A percentile compares a stretch with the other conserved stretches of the same genome.
phyloP scores from a whole-genome alignment of 495 filamentous ascomycete genomes.

The Aspergillus bridgeri region DNA sequence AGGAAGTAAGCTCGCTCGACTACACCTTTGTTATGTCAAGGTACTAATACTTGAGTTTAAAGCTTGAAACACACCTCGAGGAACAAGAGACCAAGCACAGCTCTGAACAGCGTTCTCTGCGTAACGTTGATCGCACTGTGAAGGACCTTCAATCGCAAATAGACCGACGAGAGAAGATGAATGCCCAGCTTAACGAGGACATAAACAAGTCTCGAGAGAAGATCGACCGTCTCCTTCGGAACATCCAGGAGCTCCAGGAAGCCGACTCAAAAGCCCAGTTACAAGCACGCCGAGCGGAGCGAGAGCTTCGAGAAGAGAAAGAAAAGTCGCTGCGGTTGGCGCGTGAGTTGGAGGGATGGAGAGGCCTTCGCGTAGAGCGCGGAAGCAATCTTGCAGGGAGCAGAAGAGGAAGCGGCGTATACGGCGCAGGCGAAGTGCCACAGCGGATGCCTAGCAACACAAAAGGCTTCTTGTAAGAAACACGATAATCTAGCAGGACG shows the following conservation, averaged over 20 bases:
- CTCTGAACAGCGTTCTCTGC: conserved; percentile 78
- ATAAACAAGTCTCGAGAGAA: conserved; percentile 81
- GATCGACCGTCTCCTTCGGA: conserved; percentile 78
- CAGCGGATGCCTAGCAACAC: conserved; percentile 49
- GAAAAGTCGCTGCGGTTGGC: conserved; percentile 82
- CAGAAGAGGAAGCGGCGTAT: conserved; percentile 38
- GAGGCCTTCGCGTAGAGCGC: conserved; percentile 65
- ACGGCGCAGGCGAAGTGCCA: conserved; percentile 34
- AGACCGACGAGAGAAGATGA: conserved; percentile 84
- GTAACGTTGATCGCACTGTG: conserved; percentile 92
- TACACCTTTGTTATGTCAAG: not conserved
- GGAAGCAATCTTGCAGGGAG: conserved; percentile 37
- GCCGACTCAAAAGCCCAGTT: conserved; percentile 79
- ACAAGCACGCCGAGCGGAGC: conserved; percentile 74
- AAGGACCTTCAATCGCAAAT: conserved; percentile 92
- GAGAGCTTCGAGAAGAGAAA: conserved; percentile 84
- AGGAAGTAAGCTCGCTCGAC: conserved; percentile 66
- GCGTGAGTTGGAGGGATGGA: conserved; percentile 85
- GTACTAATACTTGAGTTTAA: conserved; percentile 17
- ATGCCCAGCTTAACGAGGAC: conserved; percentile 75
- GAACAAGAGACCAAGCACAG: conserved; percentile 71
- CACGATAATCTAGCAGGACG: conserved; percentile 18
- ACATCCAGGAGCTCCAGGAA: conserved; percentile 90
- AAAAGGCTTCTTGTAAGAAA: conserved; percentile 46
- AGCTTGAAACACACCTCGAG: conserved; percentile 94